Evolutionary conservation across 177 flowering plant genomes (phyloP).

Genomic region (Vitis hybrid): DNA sequence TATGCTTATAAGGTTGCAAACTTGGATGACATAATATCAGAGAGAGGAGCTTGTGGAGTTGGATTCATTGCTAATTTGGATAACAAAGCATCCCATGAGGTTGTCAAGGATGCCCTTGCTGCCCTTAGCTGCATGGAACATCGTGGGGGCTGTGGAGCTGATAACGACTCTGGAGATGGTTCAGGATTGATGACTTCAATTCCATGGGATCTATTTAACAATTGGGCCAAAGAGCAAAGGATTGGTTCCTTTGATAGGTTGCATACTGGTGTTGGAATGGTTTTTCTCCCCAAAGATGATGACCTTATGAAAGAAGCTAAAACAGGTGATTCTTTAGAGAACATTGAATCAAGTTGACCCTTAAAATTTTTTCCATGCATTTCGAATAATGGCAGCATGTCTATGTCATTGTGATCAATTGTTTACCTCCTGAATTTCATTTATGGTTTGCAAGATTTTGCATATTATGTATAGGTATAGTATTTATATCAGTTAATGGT

Average conservation of each 20-base stretch:
- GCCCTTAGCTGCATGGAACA: conserved; percentile 99
- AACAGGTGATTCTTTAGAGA: conserved; percentile 47
- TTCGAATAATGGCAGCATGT: background rate
- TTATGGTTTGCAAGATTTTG: too few relatives aligned
- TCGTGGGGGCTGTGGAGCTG: conserved; percentile 99
- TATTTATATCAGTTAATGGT: too few relatives aligned
- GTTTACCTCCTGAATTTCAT: too few relatives aligned
- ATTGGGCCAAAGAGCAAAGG: conserved; percentile 80
- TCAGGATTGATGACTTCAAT: conserved; percentile 94
- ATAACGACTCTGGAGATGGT: conserved; percentile 99
- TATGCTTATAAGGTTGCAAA: conserved; percentile 60
- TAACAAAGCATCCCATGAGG: conserved; percentile 72
- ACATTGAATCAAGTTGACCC: conserved; percentile 5
- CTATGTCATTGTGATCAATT: background rate
- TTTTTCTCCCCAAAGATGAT: conserved; percentile 85
- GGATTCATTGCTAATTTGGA: conserved; percentile 95
- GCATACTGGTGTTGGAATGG: conserved; percentile 96
- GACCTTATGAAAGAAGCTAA: conserved; percentile 64
- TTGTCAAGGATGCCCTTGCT: conserved; percentile 80
- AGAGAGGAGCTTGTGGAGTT: conserved; percentile 99
- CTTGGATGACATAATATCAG: conserved; percentile 83
- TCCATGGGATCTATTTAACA: conserved; percentile 88
- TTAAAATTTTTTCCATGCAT: conserved; percentile 1
- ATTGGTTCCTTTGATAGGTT: conserved; percentile 67
- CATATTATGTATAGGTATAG: too few relatives aligned